A percentile compares a stretch with the other conserved stretches of the same genome.
These are phyloP conservation scores for Acorus calamus DNA, from an alignment of 106 monocot species.

Conservation along the genomic window DNA sequence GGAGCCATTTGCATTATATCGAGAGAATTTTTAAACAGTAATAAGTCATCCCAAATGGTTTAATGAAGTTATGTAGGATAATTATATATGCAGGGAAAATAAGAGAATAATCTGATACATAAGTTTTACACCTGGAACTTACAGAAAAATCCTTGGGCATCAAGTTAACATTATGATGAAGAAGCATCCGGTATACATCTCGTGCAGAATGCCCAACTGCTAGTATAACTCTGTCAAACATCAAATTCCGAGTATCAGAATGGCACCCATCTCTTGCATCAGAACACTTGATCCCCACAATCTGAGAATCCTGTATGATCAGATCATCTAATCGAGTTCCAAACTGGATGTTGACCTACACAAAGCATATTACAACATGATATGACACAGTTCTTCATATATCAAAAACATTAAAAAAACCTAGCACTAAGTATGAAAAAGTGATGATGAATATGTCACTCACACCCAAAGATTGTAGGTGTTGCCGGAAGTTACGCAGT, in stretches of 20 bases:
- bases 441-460: slow-evolving; percentile 14
- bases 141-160: slow-evolving; percentile 90
- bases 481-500: slow-evolving; percentile 64
- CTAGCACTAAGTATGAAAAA: background rate
- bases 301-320: slow-evolving; percentile 58
- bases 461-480: slow-evolving; percentile 73
- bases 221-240: slow-evolving; percentile 79
- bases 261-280: slow-evolving; percentile 28
- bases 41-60: too few species aligned
- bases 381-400: background rate
- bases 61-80: too few species aligned
- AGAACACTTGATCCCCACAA: slow-evolving; percentile 60
- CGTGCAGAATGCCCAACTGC: slow-evolving; percentile 97
- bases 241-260: slow-evolving; percentile 28
- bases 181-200: slow-evolving; percentile 87
- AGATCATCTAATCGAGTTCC: slow-evolving; percentile 79
- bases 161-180: slow-evolving; percentile 54
- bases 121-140: slow-evolving; percentile 10
- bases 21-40: too few species aligned
- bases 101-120: too few species aligned
- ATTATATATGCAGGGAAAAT: too few species aligned
- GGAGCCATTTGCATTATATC: too few species aligned
- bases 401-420: background rate
- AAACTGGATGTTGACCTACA: slow-evolving; percentile 76
- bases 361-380: slow-evolving; percentile 3